Percentiles rank a stretch among this genome's conserved stretches.
These are phyloP conservation scores for Claviceps spartinae DNA, from an alignment of 2,329 filamentous ascomycete species.

Conservation along the genomic window DNA sequence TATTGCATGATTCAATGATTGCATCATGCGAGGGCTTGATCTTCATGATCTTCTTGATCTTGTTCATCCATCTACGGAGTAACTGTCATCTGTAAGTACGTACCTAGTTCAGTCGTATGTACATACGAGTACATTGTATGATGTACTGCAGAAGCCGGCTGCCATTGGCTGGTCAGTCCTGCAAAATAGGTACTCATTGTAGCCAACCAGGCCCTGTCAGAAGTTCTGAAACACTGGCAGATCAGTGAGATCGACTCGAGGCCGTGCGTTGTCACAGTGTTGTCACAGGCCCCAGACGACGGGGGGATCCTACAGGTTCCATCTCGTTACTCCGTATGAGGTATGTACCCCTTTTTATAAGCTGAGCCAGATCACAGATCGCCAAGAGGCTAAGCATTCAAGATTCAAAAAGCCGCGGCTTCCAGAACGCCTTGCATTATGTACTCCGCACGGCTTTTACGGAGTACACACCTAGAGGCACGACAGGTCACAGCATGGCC, in stretches of 20 bases:
- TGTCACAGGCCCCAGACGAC: background rate
- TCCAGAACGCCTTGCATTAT: background rate
- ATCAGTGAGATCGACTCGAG: conserved; percentile 11
- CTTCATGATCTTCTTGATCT: too few relatives aligned
- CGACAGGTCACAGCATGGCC: too few relatives aligned
- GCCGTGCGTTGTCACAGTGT: background rate
- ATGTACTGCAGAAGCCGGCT: too few relatives aligned
- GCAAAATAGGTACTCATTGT: too few relatives aligned
- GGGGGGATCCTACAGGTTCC: background rate
- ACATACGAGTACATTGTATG: too few relatives aligned
- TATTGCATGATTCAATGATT: too few relatives aligned
- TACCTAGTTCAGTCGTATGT: too few relatives aligned
- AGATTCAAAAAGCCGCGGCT: background rate
- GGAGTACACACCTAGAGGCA: background rate
- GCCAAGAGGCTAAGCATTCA: background rate
- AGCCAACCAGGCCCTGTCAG: background rate
- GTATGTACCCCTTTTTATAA: background rate
- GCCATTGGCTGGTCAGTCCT: too few relatives aligned
- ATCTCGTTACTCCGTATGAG: background rate
- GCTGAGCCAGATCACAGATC: background rate
- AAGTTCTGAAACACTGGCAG: conserved; percentile 11
- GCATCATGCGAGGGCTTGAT: too few relatives aligned
- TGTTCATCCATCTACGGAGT: too few relatives aligned
- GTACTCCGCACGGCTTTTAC: too few relatives aligned
- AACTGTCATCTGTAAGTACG: too few relatives aligned